Base-by-base conservation (phyloP, 2,329 filamentous ascomycete species). In the Penicillium italicum region DNA sequence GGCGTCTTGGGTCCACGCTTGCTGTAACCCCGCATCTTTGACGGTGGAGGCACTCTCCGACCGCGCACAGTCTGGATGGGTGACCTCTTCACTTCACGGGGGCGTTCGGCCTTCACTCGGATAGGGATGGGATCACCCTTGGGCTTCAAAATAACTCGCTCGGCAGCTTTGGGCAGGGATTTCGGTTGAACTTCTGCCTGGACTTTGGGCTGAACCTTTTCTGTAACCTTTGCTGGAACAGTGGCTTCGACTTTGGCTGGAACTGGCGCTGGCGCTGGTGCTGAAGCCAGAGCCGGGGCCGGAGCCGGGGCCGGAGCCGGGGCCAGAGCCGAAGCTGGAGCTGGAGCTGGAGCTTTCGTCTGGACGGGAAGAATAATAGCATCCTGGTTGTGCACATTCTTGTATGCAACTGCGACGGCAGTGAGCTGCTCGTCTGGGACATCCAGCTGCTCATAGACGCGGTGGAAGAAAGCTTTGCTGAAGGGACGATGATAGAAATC, bases 391-490 rank as follows among this genome's bases (percentile, higher is more conserved):
- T 73, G 73, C 5, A 66, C 63, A 34, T 60, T 58, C 42, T 70
- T 66, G 58, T 77, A 76, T 4, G 69, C 63, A 18, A 59, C 53
- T 10, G 72, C 72, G 8, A 77, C 66, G n/a, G 66, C 63, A 10
- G 69, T 62, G 12, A 77, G 65, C 7, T 74, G 63, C 2, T 71
- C 66, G 34, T 76, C 72, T 5, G 63, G 59, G 3, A 77, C 68
- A 47, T 74, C 63, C 1, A 77, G 57, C 37, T 77, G 74, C 38
- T 76, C 72, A 54, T 78, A 77, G 20, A 76, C 69, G 28, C 74
- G 69, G 47, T 74, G 70, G 58, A 78, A 75, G 55, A 77, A 78
- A 5, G 68, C 71, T 53, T 73, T 72, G 63, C 72, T 76, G 58
- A 77, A 76, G 5, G 72, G 72, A 6, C 74, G 73, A 33, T 74